Base-by-base conservation (phyloP, 2,329 filamentous ascomycete species). In the Aureobasidium pullulans region DNA sequence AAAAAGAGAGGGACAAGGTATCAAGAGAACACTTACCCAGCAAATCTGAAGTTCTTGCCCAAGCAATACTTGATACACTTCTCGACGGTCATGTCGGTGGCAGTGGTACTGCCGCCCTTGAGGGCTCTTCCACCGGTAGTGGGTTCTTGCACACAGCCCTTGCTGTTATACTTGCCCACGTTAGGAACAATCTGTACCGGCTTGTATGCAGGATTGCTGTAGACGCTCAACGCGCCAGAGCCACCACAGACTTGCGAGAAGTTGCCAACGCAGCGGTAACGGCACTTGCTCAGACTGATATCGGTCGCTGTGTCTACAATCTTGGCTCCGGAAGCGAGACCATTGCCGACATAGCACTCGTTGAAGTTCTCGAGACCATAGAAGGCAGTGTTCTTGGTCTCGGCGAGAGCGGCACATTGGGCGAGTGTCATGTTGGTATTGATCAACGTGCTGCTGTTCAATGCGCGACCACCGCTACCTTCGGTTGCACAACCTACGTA, bases 401-500 rank as follows among this genome's bases (percentile, higher is more conserved):
- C 70, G 70, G 84, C 86, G 67, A 76, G 83, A 53, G 74, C 68
- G 42, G 81, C 73, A 65, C 84, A 87, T 48, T 72, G 71, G 63
- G 79, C 73, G 29, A 81, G 76, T 1, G 81, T 85, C 81, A 85
- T 84, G 57, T 68, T 65, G 56, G 65, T 57, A 11, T 62, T 58
- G 29, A 46, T 49, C 1, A 61, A 60, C 32, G 50, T 60, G 1
- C 65, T 64, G n/a, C 66, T 71, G 2, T 61, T 66, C 39, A 75
- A 66, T 8, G 75, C 74, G 52, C 77, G 76, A 19, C 62, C 62
- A 57, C 62, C 62, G 56, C 70, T 66, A 40, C 69, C 66, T 64
- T 80, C 78, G 7, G 66, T 69, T 65, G 81, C 86, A 73, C 86
- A 89, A 58, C 86, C 86, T 8, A 80, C 68, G 62, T 83, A 79